phyloP scores from a whole-genome alignment of 345 rosid genomes.

The Arabidopsis suecica region DNA sequence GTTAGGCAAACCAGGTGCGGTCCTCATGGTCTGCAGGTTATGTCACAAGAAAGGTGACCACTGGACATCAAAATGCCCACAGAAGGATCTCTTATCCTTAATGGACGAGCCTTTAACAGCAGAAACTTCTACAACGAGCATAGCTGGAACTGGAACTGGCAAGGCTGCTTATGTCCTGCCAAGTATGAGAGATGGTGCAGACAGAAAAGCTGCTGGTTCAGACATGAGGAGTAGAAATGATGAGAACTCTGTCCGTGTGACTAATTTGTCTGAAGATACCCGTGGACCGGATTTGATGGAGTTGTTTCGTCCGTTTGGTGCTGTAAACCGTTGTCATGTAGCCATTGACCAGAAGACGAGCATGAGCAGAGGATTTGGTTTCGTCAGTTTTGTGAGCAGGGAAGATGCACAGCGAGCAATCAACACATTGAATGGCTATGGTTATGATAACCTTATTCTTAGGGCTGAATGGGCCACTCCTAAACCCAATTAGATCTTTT shows the following conservation, averaged over 20 bases:
- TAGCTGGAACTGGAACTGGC: constrained; percentile 26
- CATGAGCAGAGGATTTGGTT: constrained; percentile 48
- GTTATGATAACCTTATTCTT: constrained; percentile 56
- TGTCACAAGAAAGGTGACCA: constrained; percentile 73
- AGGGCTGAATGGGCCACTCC: constrained; percentile 47
- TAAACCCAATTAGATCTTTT: constrained; percentile 24
- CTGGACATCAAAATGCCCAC: constrained; percentile 71
- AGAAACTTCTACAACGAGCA: constrained; percentile 42
- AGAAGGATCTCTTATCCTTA: constrained; percentile 62
- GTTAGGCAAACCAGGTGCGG: constrained; percentile 55
- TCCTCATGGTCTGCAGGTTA: constrained; percentile 68
- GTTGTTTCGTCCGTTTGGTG: constrained; percentile 51
- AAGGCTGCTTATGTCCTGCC: constrained; percentile 66
- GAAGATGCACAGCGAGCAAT: constrained; percentile 52
- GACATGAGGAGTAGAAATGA: constrained; percentile 45
- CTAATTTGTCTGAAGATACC: constrained; percentile 50
- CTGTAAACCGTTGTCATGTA: constrained; percentile 42
- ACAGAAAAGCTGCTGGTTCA: constrained; percentile 27
- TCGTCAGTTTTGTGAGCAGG: constrained; percentile 45
- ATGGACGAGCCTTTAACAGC: constrained; percentile 52
- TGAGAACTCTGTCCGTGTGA: constrained; percentile 47
- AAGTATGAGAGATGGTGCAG: constrained; percentile 46
- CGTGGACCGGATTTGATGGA: constrained; percentile 51
- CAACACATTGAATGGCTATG: constrained; percentile 49
- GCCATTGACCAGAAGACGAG: constrained; percentile 44